Conservation (phyloP, 306 rosid species). For the Geum urbanum region DNA sequence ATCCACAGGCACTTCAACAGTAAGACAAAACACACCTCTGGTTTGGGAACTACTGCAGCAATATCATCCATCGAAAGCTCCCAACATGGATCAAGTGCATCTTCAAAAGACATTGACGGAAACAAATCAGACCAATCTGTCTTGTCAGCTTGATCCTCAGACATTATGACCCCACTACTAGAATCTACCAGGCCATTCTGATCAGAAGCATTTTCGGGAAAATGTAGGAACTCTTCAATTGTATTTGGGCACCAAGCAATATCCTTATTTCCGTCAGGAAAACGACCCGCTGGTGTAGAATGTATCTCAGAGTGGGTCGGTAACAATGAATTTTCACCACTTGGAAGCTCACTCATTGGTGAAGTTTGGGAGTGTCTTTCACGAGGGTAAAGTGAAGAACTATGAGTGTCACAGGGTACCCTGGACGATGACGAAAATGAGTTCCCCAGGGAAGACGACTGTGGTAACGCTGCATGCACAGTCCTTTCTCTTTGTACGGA, state of each 20-base stretch:
- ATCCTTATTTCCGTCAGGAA: slow-evolving; percentile 38
- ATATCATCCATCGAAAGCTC: slow-evolving; percentile 54
- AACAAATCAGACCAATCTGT: slow-evolving; percentile 73
- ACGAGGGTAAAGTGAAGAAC: slow-evolving; percentile 33
- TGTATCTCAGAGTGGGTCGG: slow-evolving; percentile 33
- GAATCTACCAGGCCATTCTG: slow-evolving; percentile 54
- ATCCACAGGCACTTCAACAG: neutral
- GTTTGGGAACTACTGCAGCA: slow-evolving; percentile 43
- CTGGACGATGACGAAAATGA: slow-evolving; percentile 40
- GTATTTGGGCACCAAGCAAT: slow-evolving; percentile 65
- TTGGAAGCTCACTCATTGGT: slow-evolving; percentile 38
- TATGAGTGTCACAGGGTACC: slow-evolving; percentile 27
- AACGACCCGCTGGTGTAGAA: slow-evolving; percentile 36
- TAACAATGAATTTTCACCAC: slow-evolving; percentile 33
- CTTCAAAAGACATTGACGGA: slow-evolving; percentile 54
- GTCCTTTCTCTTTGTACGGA: slow-evolving; percentile 36
- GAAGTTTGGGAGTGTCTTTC: slow-evolving; percentile 45
- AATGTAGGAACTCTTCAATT: slow-evolving; percentile 49
- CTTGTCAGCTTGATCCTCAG: slow-evolving; percentile 46
- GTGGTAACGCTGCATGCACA: slow-evolving; percentile 35
- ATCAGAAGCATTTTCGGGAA: slow-evolving; percentile 44
- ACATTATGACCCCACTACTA: slow-evolving; percentile 33
- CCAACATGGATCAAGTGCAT: slow-evolving; percentile 59
- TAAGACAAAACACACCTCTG: slow-evolving; percentile 47
- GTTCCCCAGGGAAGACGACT: slow-evolving; percentile 38